A percentile compares a stretch with the other conserved stretches of the same genome.
Conservation (phyloP, 225 moss, liverwort and hornwort genomes). For the Bryum argenteum region DNA sequence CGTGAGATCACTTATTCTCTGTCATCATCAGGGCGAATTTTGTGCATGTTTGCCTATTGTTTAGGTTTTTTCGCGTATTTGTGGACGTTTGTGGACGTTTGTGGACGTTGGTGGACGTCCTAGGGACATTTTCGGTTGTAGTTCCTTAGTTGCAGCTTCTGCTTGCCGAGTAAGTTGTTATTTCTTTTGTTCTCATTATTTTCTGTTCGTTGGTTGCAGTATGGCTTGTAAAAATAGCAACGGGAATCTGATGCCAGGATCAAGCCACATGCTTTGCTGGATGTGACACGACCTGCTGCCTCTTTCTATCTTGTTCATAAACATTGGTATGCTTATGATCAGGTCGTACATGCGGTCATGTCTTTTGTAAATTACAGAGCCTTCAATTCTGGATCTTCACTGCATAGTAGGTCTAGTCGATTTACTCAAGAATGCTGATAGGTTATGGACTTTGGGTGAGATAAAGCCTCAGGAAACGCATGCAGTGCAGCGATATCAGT, state of each 20-base stretch:
- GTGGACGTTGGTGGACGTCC: constrained; percentile 26
- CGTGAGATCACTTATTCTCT: constrained; percentile 17
- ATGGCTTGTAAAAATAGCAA: constrained; percentile 53
- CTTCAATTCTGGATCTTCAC: constrained; percentile 26
- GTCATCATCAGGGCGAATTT: constrained; percentile 8
- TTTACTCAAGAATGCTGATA: constrained; percentile 33
- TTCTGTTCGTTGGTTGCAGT: constrained; percentile 52
- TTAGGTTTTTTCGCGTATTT: constrained; percentile 17
- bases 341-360: constrained; percentile 35
- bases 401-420: constrained; percentile 31
- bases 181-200: constrained; percentile 29
- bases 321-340: constrained; percentile 34
- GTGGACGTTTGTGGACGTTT: constrained; percentile 23
- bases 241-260: constrained; percentile 26
- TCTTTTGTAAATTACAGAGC: constrained; percentile 40
- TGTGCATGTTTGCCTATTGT: constrained; percentile 18
- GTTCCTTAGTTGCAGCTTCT: constrained; percentile 7
- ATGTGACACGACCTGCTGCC: constrained; percentile 35
- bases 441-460: constrained; percentile 30
- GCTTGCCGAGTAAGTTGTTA: not conserved
- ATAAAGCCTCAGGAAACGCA: constrained; percentile 33
- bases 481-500: constrained; percentile 28
- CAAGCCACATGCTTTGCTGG: constrained; percentile 18
- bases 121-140: constrained; percentile 4
- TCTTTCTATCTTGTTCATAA: constrained; percentile 31